A percentile compares a stretch with the other conserved stretches of the same genome.
phyloP scores from a whole-genome alignment of 2,329 filamentous ascomycete species.

The Aspergillus sojae region DNA sequence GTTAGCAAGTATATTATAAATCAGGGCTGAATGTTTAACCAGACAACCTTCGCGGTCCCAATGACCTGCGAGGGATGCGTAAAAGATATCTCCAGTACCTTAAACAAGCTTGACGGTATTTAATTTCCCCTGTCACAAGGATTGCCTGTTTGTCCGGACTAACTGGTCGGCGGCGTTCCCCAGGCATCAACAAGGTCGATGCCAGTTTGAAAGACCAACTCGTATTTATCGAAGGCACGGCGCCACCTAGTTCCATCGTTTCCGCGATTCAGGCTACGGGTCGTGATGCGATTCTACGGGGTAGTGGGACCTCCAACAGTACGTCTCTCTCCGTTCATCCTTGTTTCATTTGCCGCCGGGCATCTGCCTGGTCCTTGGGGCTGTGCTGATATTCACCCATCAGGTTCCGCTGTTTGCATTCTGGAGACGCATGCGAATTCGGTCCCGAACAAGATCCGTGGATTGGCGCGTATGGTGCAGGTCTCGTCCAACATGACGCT shows the following conservation, averaged over 20 bases:
- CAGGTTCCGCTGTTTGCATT: conserved; percentile 74
- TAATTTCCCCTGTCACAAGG: not conserved
- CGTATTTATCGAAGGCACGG: conserved; percentile 82
- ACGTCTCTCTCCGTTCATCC: conserved; percentile 23
- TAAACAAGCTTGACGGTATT: conserved; percentile 72
- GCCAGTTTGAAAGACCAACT: conserved; percentile 82
- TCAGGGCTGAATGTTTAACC: conserved; percentile 20
- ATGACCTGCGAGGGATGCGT: conserved; percentile 90
- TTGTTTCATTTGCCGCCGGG: not conserved
- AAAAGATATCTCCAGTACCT: conserved; percentile 77
- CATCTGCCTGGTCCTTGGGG: not conserved
- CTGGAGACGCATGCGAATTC: conserved; percentile 76
- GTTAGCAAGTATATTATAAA: not conserved
- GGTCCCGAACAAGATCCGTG: conserved; percentile 72
- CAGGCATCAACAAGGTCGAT: conserved; percentile 80
- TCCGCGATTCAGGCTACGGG: conserved; percentile 86
- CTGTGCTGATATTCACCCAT: not conserved
- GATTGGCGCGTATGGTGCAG: conserved; percentile 91
- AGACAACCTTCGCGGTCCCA: conserved; percentile 94
- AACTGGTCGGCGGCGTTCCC: not conserved
- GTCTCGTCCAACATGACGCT: conserved; percentile 77
- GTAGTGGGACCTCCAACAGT: conserved; percentile 84
- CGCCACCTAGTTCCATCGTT: conserved; percentile 86
- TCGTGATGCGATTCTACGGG: conserved; percentile 89
- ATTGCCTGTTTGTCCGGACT: no score